Base-by-base conservation (phyloP, 139 green algal genomes). In the Micractinium conductrix region DNA sequence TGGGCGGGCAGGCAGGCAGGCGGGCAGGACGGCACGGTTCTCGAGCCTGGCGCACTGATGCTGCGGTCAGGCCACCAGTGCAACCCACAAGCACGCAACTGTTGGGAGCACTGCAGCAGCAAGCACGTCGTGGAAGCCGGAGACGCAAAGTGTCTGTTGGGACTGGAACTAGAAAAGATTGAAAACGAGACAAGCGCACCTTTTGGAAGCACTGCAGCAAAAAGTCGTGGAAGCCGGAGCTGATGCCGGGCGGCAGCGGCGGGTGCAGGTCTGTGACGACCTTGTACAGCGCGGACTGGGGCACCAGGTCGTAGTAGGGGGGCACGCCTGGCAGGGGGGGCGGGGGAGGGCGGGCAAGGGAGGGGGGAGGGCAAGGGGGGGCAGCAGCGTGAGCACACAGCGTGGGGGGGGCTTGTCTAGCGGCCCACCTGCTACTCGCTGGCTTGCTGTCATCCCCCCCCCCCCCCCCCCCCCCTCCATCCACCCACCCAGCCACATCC, bases 271-370 rank as follows among this genome's bases (percentile, higher is more conserved):
- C 95, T 81, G 96, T 92, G 30, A 99, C 97, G 60, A 99, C 99
- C 79, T 94, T 92, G 90, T 98, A 99, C 53, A 99, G 94, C 9
- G 97, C 97, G 21, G 87, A 91, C 92, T 98, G 95, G 55, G 95
- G 95, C 91, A 98, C 94, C 73, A 99, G 88, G 86, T 99, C 95
- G 67, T 93, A 99, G 91, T 99, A 99, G 22, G 97, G 97, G 17
- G 97, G 95, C 30, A 38, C 38, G 67, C 80, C 80, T 85, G 80
- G 68, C 30, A 37, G 43, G 68, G 38, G 2, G 17, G 2, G 38
- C 28, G 44, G 43, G 28, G 71, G 42, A 40, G 42, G 28, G 42
- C 5, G 26, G 10, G 63, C 4, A 71, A 16, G 63, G 26, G 26
- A 1, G 1, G 42, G 17, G 14, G 40, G 42, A n/a, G n/a, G n/a